Evolutionary conservation across 352 stramenopile genomes (phyloP).

Genomic region (Pythium periplocum): DNA sequence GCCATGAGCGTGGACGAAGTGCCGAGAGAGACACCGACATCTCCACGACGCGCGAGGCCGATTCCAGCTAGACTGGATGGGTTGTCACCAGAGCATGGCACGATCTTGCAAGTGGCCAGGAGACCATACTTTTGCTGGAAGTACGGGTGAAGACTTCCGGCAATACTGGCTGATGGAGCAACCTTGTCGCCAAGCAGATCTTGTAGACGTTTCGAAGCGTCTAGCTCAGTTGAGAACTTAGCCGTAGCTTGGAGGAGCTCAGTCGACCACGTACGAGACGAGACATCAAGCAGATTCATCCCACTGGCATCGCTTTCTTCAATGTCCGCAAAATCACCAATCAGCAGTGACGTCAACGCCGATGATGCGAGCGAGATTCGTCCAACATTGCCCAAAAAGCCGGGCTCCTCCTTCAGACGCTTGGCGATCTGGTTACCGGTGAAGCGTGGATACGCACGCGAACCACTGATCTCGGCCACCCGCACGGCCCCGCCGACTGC

Average conservation of each 20-base stretch:
- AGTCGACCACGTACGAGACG: constrained; percentile 44
- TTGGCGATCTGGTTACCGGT: constrained; percentile 79
- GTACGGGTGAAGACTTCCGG: constrained; percentile 50
- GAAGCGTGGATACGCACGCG: constrained; percentile 77
- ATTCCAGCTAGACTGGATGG: constrained; percentile 68
- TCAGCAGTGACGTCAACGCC: constrained; percentile 69
- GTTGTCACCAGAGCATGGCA: constrained; percentile 82
- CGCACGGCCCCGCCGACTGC: constrained; percentile 46
- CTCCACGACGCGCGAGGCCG: constrained; percentile 42
- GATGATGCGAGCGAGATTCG: constrained; percentile 61
- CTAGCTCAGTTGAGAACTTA: constrained; percentile 16
- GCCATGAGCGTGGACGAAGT: constrained; percentile 67
- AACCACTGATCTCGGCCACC: constrained; percentile 70
- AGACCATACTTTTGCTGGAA: constrained; percentile 69
- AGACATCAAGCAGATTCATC: constrained; percentile 83
- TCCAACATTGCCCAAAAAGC: constrained; percentile 36
- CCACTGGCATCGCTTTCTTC: constrained; percentile 77
- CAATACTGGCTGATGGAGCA: constrained; percentile 31
- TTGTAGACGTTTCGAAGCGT: constrained; percentile 21
- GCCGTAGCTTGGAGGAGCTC: constrained; percentile 35
- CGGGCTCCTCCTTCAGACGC: constrained; percentile 34
- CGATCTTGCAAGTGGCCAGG: constrained; percentile 41
- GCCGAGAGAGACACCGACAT: constrained; percentile 57
- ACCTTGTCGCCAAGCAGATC: constrained; percentile 34
- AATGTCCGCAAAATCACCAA: constrained; percentile 58